Conservation (phyloP, 176 grass and related monocot genomes). For the Eremochloa ophiuroides region DNA sequence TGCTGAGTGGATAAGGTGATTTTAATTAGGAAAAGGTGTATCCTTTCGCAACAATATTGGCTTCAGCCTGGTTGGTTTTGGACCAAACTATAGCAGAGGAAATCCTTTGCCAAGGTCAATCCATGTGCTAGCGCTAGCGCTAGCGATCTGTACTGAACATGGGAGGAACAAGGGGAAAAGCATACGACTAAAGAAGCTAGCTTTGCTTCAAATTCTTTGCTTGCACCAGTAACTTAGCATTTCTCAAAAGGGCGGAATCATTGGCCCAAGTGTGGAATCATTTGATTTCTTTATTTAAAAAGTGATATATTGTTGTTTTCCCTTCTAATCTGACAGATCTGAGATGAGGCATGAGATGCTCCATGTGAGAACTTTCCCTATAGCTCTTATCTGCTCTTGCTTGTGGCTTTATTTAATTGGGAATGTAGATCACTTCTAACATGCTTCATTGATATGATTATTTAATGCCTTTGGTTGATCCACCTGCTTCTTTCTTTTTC, state of each 20-base stretch:
- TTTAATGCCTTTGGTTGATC: constrained; percentile 29
- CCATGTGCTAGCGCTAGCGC: constrained; percentile 22
- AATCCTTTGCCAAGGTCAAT: constrained; percentile 21
- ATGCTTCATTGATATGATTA: constrained; percentile 30
- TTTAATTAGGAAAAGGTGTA: background rate
- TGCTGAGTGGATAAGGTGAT: constrained; percentile 26
- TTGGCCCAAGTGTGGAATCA: constrained; percentile 42
- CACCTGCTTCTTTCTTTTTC: constrained; percentile 31
- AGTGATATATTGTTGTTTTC: constrained; percentile 40
- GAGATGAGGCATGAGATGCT: constrained; percentile 38
- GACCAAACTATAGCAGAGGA: background rate
- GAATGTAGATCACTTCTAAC: constrained; percentile 50
- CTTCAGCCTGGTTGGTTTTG: background rate
- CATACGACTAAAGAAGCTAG: constrained; percentile 23
- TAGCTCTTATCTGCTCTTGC: constrained; percentile 34
- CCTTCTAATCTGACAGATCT: constrained; percentile 46
- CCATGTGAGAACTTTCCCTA: constrained; percentile 35
- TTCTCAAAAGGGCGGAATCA: constrained; percentile 24
- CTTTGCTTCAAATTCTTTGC: constrained; percentile 53
- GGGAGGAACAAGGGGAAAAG: constrained; percentile 27
- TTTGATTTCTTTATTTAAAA: constrained; percentile 35
- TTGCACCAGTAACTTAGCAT: constrained; percentile 35
- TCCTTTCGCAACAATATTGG: background rate
- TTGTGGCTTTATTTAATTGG: constrained; percentile 32
- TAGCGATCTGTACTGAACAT: constrained; percentile 17